phyloP scores from a whole-genome alignment of 2,329 filamentous ascomycete genomes.

The Sarocladium brachiariae region DNA sequence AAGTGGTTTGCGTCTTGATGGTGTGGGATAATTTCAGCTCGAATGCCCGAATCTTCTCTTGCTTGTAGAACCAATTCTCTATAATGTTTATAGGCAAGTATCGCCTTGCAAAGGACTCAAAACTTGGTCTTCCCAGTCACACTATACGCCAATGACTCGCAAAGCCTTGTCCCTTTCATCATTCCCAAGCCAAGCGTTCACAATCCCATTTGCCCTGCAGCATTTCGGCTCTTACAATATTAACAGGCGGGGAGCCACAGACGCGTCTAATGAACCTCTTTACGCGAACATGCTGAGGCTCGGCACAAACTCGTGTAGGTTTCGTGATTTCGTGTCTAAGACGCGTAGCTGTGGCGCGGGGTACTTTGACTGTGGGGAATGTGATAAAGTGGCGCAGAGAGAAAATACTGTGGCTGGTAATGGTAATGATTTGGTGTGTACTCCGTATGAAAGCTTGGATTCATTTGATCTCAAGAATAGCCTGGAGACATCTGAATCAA shows the following conservation, averaged over 20 bases:
- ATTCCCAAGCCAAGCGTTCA: conserved; percentile 4
- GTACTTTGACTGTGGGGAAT: background rate
- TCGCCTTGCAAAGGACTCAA: too few species aligned
- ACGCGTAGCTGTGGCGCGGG: conserved; percentile 10
- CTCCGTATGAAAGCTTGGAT: too few species aligned
- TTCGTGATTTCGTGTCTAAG: conserved; percentile 34
- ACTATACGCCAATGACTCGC: background rate
- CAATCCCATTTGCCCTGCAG: conserved; percentile 1
- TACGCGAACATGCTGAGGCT: background rate
- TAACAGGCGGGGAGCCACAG: conserved; percentile 1
- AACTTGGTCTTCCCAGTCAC: too few species aligned
- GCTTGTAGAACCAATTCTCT: background rate
- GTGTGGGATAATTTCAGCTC: background rate
- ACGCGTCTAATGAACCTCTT: conserved; percentile 1
- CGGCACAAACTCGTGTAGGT: conserved; percentile 30
- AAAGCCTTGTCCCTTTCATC: background rate
- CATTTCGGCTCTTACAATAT: background rate
- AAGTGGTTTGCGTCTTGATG: too few species aligned
- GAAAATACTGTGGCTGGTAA: conserved; percentile 1
- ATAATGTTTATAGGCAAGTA: background rate
- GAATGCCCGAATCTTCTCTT: background rate
- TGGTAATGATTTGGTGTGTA: too few species aligned
- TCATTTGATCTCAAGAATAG: too few species aligned
- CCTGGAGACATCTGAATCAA: too few species aligned
- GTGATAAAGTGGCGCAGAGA: too few species aligned